Percentiles rank a stretch among this genome's conserved stretches.
phyloP scores from a whole-genome alignment of 257 asterid genomes.

The Solanum paucissectum region DNA sequence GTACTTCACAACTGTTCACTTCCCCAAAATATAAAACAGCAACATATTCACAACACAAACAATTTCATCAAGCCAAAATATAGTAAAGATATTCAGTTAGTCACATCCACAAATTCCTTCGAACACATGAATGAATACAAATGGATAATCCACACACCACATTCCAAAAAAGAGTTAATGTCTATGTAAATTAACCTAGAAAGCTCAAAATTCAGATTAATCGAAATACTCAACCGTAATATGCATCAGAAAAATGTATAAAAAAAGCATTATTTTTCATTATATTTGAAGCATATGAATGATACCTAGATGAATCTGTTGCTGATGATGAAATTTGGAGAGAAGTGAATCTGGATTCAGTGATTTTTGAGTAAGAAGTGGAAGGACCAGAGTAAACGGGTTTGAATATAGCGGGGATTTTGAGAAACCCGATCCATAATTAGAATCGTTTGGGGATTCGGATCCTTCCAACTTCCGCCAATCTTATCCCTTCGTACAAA shows the following conservation, averaged over 20 bases:
- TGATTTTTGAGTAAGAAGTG: not conserved
- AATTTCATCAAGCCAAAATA: not conserved
- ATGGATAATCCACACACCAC: not conserved
- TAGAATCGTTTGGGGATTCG: not conserved
- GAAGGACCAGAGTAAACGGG: not conserved
- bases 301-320: not conserved
- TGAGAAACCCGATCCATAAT: not conserved
- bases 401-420: not conserved
- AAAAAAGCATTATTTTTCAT: not conserved
- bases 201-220: not conserved
- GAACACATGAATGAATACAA: not conserved
- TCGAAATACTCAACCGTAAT: not conserved
- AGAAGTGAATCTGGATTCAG: not conserved
- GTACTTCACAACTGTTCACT: not conserved
- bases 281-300: not conserved
- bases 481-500: not conserved
- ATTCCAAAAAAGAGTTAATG: not conserved
- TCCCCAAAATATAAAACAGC: not conserved
- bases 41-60: not conserved
- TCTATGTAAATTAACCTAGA: not conserved
- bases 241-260: not conserved
- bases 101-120: not conserved
- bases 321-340: not conserved
- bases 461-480: not conserved
- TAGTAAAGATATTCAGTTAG: not conserved